Conservation (phyloP, 2,329 filamentous ascomycete species). For the Passalora sequoiae region DNA sequence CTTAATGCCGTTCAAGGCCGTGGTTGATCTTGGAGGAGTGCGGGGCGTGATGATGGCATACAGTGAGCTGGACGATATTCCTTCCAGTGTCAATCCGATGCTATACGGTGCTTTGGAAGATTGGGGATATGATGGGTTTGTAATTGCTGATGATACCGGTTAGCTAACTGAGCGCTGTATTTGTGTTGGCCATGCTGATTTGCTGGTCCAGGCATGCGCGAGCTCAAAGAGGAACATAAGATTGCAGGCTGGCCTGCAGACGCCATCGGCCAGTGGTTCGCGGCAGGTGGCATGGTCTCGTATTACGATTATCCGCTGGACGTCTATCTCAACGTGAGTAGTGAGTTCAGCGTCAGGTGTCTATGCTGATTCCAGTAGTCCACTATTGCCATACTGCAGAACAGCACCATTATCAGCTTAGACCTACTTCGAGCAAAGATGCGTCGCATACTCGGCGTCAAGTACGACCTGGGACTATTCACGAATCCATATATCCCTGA, state of each 20-base stretch:
- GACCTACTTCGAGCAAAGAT: slow-evolving; percentile 12
- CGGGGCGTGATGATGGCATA: slow-evolving; percentile 20
- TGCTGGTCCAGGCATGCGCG: slow-evolving; percentile 12
- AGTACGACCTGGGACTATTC: slow-evolving; percentile 19
- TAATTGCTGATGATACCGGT: slow-evolving; percentile 19
- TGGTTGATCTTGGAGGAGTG: slow-evolving; percentile 15
- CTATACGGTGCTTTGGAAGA: slow-evolving; percentile 14
- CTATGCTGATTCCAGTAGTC: slow-evolving; percentile 2
- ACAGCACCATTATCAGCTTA: slow-evolving; percentile 9
- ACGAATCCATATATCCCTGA: slow-evolving; percentile 15
- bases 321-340: slow-evolving; percentile 12
- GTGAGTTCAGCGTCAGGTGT: too few species aligned
- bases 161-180: background rate
- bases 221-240: slow-evolving; percentile 9
- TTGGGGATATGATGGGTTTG: slow-evolving; percentile 16
- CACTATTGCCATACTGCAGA: slow-evolving; percentile 9
- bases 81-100: slow-evolving; percentile 16
- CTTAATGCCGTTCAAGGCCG: slow-evolving; percentile 15
- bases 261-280: slow-evolving; percentile 16
- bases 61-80: slow-evolving; percentile 17
- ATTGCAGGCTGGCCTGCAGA: slow-evolving; percentile 9
- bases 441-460: slow-evolving; percentile 13
- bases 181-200: background rate
- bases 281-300: slow-evolving; percentile 17
- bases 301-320: slow-evolving; percentile 20